A percentile compares a stretch with the other conserved stretches of the same genome.
phyloP scores from a whole-genome alignment of 2,329 filamentous ascomycete species.

The Fusarium sp. region DNA sequence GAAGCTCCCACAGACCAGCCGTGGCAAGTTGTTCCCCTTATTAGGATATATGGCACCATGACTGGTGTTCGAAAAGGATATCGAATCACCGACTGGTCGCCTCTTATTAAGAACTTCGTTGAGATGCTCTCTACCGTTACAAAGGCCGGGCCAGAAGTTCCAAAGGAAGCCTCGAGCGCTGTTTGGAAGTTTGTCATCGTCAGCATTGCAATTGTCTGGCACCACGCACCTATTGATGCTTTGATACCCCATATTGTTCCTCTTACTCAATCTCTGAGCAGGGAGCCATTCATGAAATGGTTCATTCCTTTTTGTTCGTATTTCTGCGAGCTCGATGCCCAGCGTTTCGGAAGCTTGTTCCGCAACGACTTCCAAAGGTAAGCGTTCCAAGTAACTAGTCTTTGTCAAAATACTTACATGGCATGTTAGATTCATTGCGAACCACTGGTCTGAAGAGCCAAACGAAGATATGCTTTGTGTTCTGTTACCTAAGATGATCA shows the following conservation, averaged over 20 bases:
- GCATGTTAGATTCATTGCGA: constrained; percentile 74
- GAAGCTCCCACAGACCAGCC: constrained; percentile 27
- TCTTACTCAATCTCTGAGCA: constrained; percentile 73
- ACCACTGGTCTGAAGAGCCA: constrained; percentile 75
- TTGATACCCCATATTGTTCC: constrained; percentile 76
- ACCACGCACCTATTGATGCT: constrained; percentile 82
- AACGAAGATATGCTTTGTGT: constrained; percentile 78
- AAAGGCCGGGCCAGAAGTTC: constrained; percentile 52
- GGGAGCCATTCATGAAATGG: constrained; percentile 73
- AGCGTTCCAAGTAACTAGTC: constrained; percentile 40
- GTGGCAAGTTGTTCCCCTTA: constrained; percentile 60
- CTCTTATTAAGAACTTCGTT: constrained; percentile 68
- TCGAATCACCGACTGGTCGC: constrained; percentile 78
- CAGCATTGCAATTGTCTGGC: constrained; percentile 74
- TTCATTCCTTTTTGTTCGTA: constrained; percentile 90
- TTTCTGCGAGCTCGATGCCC: constrained; percentile 77
- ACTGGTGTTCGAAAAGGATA: constrained; percentile 85
- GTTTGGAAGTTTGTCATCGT: constrained; percentile 71
- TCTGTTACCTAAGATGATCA: constrained; percentile 74
- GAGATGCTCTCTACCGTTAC: constrained; percentile 63
- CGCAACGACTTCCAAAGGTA: constrained; percentile 84
- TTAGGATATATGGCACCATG: constrained; percentile 74
- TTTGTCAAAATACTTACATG: constrained; percentile 30
- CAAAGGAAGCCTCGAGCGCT: constrained; percentile 53
- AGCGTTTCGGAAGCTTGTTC: constrained; percentile 83